Evolutionary conservation across 1,139 yeast species (phyloP).

Genomic region (Protomyces arabidopsidicola): DNA sequence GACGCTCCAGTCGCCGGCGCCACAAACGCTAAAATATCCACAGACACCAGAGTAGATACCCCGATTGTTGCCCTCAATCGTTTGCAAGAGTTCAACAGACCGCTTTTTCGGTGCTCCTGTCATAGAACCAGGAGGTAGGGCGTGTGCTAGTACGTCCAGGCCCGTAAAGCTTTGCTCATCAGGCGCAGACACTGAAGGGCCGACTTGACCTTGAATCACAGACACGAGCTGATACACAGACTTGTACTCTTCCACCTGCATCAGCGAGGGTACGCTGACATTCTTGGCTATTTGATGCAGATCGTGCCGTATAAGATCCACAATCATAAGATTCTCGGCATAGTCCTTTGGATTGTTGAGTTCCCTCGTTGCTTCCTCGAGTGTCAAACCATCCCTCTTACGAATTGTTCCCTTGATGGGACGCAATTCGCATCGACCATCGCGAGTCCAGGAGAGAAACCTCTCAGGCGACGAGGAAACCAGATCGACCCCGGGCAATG

Average conservation of each 20-base stretch:
- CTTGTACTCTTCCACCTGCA: conserved; percentile 88
- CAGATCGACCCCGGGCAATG: conserved; percentile 63
- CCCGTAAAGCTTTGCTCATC: conserved; percentile 51
- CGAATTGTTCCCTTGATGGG: conserved; percentile 95
- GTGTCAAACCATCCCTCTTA: conserved; percentile 45
- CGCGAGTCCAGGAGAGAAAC: conserved; percentile 69
- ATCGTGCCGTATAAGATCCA: conserved; percentile 91
- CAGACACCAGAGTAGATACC: conserved; percentile 92
- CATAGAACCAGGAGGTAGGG: conserved; percentile 98
- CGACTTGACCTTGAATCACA: conserved; percentile 66
- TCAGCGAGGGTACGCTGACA: conserved; percentile 70
- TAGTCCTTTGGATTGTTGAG: conserved; percentile 84
- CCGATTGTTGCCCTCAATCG: conserved; percentile 48
- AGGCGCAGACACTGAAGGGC: neutral
- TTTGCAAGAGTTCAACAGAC: conserved; percentile 75
- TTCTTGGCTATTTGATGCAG: conserved; percentile 56
- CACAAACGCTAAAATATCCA: conserved; percentile 87
- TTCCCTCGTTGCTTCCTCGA: conserved; percentile 53
- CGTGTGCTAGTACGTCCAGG: conserved; percentile 66
- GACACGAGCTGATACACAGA: conserved; percentile 90
- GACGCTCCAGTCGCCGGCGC: conserved; percentile 93
- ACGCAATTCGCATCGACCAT: conserved; percentile 62
- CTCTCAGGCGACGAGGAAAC: conserved; percentile 94
- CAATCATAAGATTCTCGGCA: conserved; percentile 96
- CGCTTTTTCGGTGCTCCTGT: conserved; percentile 98